Base-by-base conservation (phyloP, 225 moss, liverwort and hornwort genomes). In the Marchantia polymorpha region DNA sequence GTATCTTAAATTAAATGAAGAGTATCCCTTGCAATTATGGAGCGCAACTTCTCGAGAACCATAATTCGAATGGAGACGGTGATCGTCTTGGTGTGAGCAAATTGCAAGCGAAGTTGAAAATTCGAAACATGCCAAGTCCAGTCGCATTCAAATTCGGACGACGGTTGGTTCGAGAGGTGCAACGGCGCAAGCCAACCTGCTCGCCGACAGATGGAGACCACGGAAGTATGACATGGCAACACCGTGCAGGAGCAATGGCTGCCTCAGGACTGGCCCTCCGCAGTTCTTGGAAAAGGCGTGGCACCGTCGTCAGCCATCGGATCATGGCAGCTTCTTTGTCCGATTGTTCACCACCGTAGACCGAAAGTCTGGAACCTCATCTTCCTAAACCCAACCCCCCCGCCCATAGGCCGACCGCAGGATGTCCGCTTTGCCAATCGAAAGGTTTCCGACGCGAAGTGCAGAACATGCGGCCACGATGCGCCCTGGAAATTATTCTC, bases 221-320 rank as follows among this genome's bases (percentile, higher is more conserved):
- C 7, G 60, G 2, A 4, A 60, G 60, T 60, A 60, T 60, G 60
- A 60, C 60, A 20, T 60, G 60, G 60, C 16, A 60, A 10, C 60
- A 7, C 22, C 11, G 15, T 60, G 17, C 19, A 6, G 60, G 22
- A 20, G 22, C 7, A 22, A 60, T 60, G 60, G 12, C 60, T 60
- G 3, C 16, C 15, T 60, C 60, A 60, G 12, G 19, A 60, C 16
- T 60, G 60, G 60, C 15, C 60, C 60, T 60, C 60, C 60, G 60
- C 60, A 60, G 60, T 60, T 60, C 60, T 60, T 60, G 60, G 60
- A 60, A 60, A 60, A 60, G 60, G 16, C 60, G 60, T 60, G 60
- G 60, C 60, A 16, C 60, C 60, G 0, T 20, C 17, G 60, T 22
- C 12, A 60, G 17, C 60, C 60, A 60, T 16, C 60, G 60, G 60